Evolutionary conservation across 2,329 filamentous ascomycete genomes (phyloP), one percentile per base, ranked within the genome.

Genomic region (Fusarium caatingaense): DNA sequence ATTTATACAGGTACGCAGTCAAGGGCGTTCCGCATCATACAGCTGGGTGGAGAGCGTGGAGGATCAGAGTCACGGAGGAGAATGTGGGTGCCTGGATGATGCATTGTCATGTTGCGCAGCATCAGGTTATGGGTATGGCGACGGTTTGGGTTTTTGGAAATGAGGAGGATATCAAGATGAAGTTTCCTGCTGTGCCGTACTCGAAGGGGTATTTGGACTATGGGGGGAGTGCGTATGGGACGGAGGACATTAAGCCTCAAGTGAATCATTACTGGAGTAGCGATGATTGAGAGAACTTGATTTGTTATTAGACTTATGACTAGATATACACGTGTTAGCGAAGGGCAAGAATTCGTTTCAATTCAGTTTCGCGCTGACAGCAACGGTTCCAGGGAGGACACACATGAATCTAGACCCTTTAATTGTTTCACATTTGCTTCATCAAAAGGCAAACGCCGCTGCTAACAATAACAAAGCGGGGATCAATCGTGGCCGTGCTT

Each of bases 21-120:
- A 80, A 80, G 25, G 83, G 81, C 0, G 68, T 67, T 4, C 75
- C 82, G 0, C 78, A 82, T 6, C 74, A 79, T 8, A 81, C 81
- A 3, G 80, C 82, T 1, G 87, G 88, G 1, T 91, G 89, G 89
- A 80, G 88, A 21, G 88, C 83, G 1, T 91, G 88, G 89, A 80
- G 89, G 12, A 76, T 90, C 2, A 73, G 80, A 7, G 75, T 85
- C 2, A 70, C 63, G 0, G 54, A 70, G 12, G 75, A 80, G 3
- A 79, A 86, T 6, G 84, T 89, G 0, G 88, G 88, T 1, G 86
- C 86, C 5, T 90, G 87, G 87, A 86, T 89, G 86, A 79, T 89
- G 66, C 88, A 90, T 74, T 90, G 88, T 66, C 88, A 90, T 74
- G 83, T 86, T 18, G 67, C 86, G 51, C 83, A 85, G 56, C 88